Percentiles rank a stretch among this genome's conserved stretches.
Evolutionary conservation across 495 filamentous ascomycete species (phyloP).

Genomic region (Pyrenula massariospora): DNA sequence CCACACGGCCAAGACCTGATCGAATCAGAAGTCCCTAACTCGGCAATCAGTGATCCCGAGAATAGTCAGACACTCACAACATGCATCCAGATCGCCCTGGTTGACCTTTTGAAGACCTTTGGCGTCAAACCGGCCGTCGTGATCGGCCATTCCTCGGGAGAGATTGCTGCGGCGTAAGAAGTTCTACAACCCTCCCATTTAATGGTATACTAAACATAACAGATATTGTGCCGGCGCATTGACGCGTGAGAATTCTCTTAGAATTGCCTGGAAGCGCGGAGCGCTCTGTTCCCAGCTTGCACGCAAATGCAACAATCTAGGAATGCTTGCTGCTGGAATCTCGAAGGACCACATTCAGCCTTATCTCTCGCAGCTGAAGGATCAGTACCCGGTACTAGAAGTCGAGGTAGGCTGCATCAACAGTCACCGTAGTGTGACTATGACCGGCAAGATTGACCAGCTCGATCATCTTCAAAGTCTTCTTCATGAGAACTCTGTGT

Average conservation of each 20-base stretch:
- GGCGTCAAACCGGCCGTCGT: slow-evolving; percentile 15
- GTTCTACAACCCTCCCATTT: slow-evolving; percentile 1
- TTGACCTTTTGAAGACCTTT: slow-evolving; percentile 19
- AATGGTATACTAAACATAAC: slow-evolving; percentile 7
- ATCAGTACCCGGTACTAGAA: not conserved
- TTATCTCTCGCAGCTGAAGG: slow-evolving; percentile 4
- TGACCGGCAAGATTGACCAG: slow-evolving; percentile 6
- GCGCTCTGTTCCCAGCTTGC: not conserved
- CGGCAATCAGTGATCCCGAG: slow-evolving; percentile 6
- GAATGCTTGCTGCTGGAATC: slow-evolving; percentile 6
- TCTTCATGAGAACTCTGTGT: slow-evolving; percentile 13
- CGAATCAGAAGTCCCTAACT: too few relatives aligned
- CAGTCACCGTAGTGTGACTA: slow-evolving; percentile 5
- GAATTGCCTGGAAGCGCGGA: slow-evolving; percentile 4
- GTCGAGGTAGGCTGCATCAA: slow-evolving; percentile 1
- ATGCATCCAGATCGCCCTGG: slow-evolving; percentile 18
- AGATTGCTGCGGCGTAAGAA: slow-evolving; percentile 25
- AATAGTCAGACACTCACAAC: slow-evolving; percentile 6
- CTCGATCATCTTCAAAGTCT: not conserved
- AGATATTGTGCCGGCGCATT: slow-evolving; percentile 3
- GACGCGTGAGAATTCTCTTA: not conserved
- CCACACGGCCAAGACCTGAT: not conserved
- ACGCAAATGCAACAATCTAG: not conserved
- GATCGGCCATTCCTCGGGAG: slow-evolving; percentile 29
- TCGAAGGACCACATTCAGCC: slow-evolving; percentile 27